phyloP scores from a whole-genome alignment of 2,329 filamentous ascomycete species.

The Xylariomycetidae sp. region DNA sequence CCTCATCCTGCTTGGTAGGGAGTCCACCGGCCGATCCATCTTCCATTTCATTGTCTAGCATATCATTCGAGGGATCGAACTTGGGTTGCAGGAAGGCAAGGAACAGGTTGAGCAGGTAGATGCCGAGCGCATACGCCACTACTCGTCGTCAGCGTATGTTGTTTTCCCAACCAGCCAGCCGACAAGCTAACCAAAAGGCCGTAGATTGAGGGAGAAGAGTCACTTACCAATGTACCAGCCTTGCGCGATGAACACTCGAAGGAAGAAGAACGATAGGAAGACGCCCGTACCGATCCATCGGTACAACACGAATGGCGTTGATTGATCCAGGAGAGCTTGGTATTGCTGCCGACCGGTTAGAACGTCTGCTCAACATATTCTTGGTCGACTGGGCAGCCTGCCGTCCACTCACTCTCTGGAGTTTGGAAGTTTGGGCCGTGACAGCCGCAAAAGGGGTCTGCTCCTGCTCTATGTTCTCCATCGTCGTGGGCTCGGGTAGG shows the following conservation, averaged over 20 bases:
- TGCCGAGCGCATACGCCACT: conserved; percentile 97
- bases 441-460: conserved; percentile 90
- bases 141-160: conserved; percentile 2
- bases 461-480: conserved; percentile 85
- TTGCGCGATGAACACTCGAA: conserved; percentile 86
- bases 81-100: conserved; percentile 97
- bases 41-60: conserved; percentile 90
- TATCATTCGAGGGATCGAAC: conserved; percentile 94
- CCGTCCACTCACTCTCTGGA: conserved; percentile 59
- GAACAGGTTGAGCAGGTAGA: conserved; percentile 98
- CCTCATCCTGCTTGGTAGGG: conserved; percentile 92
- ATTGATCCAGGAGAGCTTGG: conserved; percentile 90
- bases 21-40: conserved; percentile 78
- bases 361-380: conserved; percentile 1
- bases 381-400: background rate
- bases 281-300: conserved; percentile 83
- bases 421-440: conserved; percentile 73
- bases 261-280: conserved; percentile 74
- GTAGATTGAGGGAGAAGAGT: background rate
- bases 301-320: conserved; percentile 83
- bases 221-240: conserved; percentile 94
- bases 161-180: too few relatives aligned
- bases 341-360: conserved; percentile 61
- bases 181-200: too few relatives aligned
- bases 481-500: too few relatives aligned